A percentile compares a stretch with the other conserved stretches of the same genome.
Conservation (phyloP, 2,329 filamentous ascomycete species). For the Cryphonectria radicalis region DNA sequence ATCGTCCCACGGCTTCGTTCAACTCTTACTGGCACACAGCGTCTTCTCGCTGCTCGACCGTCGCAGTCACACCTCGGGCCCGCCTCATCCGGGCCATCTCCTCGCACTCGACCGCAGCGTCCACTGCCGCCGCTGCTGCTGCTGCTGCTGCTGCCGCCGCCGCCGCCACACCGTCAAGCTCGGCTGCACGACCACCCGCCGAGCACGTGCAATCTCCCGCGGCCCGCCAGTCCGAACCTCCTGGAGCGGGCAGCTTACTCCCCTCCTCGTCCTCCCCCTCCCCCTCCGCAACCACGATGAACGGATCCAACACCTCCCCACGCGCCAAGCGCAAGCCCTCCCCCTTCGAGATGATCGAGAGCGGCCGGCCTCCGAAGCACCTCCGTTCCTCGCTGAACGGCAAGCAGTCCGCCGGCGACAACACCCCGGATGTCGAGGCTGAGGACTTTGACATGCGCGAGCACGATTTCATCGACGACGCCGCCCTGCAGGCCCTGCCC, state of each 20-base stretch:
- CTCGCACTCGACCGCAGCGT: conserved; percentile 3
- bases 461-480: conserved; percentile 26
- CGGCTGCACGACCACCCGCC: conserved; percentile 6
- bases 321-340: conserved; percentile 36
- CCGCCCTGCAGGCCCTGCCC: conserved; percentile 32
- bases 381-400: conserved; percentile 33
- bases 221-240: neutral
- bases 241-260: neutral
- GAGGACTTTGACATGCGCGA: conserved; percentile 29
- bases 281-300: conserved; percentile 30
- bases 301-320: conserved; percentile 31
- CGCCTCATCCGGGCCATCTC: conserved; percentile 19
- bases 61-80: conserved; percentile 13
- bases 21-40: neutral
- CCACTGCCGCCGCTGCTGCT: conserved; percentile 3
- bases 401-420: conserved; percentile 33
- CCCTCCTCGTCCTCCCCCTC: neutral
- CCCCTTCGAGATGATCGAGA: conserved; percentile 28
- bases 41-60: conserved; percentile 11
- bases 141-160: neutral
- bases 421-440: conserved; percentile 32
- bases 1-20: conserved; percentile 4
- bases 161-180: conserved; percentile 4
- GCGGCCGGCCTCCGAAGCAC: conserved; percentile 33
- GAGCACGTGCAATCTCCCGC: conserved; percentile 3